Percentiles rank a stretch among this genome's conserved stretches.
These are phyloP conservation scores for Allantophomopsis lycopodina DNA, from an alignment of 2,329 filamentous ascomycete genomes.

Conservation along the genomic window DNA sequence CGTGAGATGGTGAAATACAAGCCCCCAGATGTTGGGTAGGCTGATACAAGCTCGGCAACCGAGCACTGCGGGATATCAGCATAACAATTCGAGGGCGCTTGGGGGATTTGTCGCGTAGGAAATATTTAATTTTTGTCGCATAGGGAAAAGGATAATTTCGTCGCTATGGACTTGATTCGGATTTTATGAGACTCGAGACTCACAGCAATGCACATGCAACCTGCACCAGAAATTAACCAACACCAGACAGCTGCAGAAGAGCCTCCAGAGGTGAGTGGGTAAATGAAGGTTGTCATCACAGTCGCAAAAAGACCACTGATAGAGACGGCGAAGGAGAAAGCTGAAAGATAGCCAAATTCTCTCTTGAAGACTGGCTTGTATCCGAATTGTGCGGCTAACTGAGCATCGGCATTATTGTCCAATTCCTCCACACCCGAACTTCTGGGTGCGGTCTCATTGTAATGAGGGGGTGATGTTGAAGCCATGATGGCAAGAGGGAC, in stretches of 20 bases:
- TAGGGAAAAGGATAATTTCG: too few relatives aligned
- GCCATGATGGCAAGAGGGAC: neutral
- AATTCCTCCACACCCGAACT: conserved; percentile 6
- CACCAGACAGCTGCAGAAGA: conserved; percentile 40
- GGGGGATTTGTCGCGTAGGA: neutral
- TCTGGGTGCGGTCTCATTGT: too few relatives aligned
- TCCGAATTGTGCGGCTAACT: conserved; percentile 16
- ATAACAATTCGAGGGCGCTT: neutral
- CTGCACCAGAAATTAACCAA: conserved; percentile 40
- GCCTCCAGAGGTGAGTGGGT: conserved; percentile 37
- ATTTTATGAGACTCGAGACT: conserved; percentile 4
- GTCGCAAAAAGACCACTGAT: conserved; percentile 41
- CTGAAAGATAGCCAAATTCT: conserved; percentile 42
- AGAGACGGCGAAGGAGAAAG: conserved; percentile 45
- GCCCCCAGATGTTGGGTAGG: conserved; percentile 41
- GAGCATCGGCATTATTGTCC: conserved; percentile 14
- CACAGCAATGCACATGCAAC: conserved; percentile 38
- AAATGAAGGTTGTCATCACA: conserved; percentile 38
- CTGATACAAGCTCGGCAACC: conserved; percentile 41
- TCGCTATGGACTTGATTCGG: neutral
- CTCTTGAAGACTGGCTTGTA: conserved; percentile 37
- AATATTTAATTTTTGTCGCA: too few relatives aligned
- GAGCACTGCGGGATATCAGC: conserved; percentile 19
- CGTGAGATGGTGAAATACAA: conserved; percentile 40
- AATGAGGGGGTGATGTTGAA: too few relatives aligned